Base-by-base conservation (phyloP, 495 filamentous ascomycete species). In the Penicillium bialowiezense region DNA sequence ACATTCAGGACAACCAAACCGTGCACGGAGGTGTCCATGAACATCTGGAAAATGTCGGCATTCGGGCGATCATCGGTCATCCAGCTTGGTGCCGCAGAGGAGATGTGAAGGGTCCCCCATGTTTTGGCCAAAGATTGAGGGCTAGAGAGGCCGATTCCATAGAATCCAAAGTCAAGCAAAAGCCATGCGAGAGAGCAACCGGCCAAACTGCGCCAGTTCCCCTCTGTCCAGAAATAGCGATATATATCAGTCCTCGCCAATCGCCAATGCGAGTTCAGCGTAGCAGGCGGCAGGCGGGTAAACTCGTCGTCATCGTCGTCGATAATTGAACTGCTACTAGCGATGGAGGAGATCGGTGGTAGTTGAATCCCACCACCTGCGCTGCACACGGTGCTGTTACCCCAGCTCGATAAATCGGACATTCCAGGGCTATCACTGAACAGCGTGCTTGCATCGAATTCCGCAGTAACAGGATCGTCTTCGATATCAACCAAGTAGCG, bases 131-230 rank as follows among this genome's bases (percentile, higher is more conserved):
- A 58, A 33, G 64, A 69, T 41, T 71, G 72, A 3, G 62, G 68
- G 40, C 64, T 74, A 5, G 73, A 77, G 6, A 83, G 60, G 9
- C 75, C 74, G 26, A 83, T 73, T 5, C 78, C 77, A 54, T 79
- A 83, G 56, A 81, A 83, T 2, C 71, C 75, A 36, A 81, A 77
- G 38, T 83, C 79, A 13, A 83, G 60, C 0, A 80, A 52, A 8
- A 80, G 61, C 79, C 78, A 83, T 8, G 62, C 60, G 12, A 74
- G 24, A 0, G 71, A 72, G 1, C 78, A 80, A 7, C 70, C 79
- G 3, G 67, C 63, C 7, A 83, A 63, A 15, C 71, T 71, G 31
- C 68, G 68, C 75, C 76, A 79, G 56, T 81, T 79, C 5, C 77
- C 74, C 43, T 79, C 72, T 0, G 45, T 64, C 62, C 71, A 72